Conservation (phyloP, 257 asterid species). For the Perilla frutescens region DNA sequence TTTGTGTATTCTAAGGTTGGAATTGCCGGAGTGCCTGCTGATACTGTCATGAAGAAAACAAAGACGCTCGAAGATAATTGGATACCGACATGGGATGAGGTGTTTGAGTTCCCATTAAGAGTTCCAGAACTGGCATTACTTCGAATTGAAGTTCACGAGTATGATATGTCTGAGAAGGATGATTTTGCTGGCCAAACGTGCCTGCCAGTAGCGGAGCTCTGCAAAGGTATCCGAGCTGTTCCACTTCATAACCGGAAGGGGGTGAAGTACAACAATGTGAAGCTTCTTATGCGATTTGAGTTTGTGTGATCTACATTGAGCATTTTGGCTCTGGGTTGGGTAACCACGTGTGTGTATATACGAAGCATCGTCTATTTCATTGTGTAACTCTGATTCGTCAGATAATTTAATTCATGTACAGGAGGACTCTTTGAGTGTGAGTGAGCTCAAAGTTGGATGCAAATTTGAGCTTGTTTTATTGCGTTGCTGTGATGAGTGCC, state of each 20-base stretch:
- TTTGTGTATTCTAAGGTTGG: slow-evolving; percentile 60
- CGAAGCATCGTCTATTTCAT: background rate
- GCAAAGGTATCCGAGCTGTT: slow-evolving; percentile 80
- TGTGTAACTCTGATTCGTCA: background rate
- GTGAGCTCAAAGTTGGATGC: background rate
- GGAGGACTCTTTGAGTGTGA: slow-evolving; percentile 13
- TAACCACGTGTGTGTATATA: slow-evolving; percentile 15
- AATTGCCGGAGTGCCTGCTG: slow-evolving; percentile 82
- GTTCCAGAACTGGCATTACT: slow-evolving; percentile 87
- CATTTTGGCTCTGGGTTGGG: slow-evolving; percentile 5
- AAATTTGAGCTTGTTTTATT: background rate
- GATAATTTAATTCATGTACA: slow-evolving; percentile 17
- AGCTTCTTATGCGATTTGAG: slow-evolving; percentile 85
- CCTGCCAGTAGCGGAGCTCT: slow-evolving; percentile 72
- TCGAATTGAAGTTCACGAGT: slow-evolving; percentile 80
- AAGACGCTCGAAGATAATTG: slow-evolving; percentile 73
- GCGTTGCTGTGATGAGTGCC: slow-evolving; percentile 21
- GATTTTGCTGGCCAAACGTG: slow-evolving; percentile 89
- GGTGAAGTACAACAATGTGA: slow-evolving; percentile 56
- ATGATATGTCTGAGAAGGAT: slow-evolving; percentile 83
- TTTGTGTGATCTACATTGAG: slow-evolving; percentile 41
- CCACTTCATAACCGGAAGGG: slow-evolving; percentile 70
- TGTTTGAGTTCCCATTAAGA: slow-evolving; percentile 71
- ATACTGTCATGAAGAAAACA: slow-evolving; percentile 72
- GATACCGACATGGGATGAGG: slow-evolving; percentile 86